These are phyloP conservation scores for Phaeosphaeriaceae sp. DNA, from an alignment of 2,329 filamentous ascomycete species.

Conservation along the genomic window DNA sequence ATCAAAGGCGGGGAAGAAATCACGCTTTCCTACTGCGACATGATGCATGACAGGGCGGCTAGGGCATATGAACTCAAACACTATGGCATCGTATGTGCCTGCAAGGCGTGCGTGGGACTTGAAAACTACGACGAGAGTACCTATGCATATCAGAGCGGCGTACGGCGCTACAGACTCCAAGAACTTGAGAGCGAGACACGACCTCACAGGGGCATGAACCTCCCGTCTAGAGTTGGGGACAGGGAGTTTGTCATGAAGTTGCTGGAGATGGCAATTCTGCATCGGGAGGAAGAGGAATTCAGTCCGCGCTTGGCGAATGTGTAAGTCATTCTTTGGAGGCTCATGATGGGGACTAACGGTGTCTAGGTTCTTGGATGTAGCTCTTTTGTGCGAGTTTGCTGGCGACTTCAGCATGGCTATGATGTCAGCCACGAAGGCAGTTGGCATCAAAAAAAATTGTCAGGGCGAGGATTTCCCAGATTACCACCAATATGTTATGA, in stretches of 20 bases:
- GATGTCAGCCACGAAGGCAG: constrained; percentile 29
- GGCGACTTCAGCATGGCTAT: constrained; percentile 30
- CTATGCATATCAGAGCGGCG: constrained; percentile 35
- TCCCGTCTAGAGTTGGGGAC: constrained; percentile 20
- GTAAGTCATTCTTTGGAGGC: constrained; percentile 22
- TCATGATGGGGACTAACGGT: constrained; percentile 4
- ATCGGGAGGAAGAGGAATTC: constrained; percentile 34
- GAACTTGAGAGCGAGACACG: constrained; percentile 43
- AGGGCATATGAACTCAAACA: constrained; percentile 44
- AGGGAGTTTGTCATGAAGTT: constrained; percentile 26
- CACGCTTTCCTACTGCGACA: constrained; percentile 47
- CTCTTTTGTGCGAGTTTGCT: constrained; percentile 35
- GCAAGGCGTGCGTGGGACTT: constrained; percentile 40
- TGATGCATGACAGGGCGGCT: constrained; percentile 35
- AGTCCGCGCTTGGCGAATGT: constrained; percentile 30
- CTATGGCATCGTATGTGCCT: constrained; percentile 48
- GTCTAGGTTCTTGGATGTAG: constrained; percentile 40
- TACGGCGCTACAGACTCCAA: constrained; percentile 39
- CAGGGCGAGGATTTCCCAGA: constrained; percentile 38
- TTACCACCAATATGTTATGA: constrained; percentile 26
- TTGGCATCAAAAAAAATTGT: constrained; percentile 33
- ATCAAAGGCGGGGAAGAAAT: constrained; percentile 48
- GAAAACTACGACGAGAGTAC: constrained; percentile 34
- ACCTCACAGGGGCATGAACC: constrained; percentile 15
- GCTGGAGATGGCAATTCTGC: constrained; percentile 36